Evolutionary conservation across 2,329 filamentous ascomycete genomes (phyloP), one percentile per base, ranked within the genome.

Genomic region (Epichloe gansuensis): DNA sequence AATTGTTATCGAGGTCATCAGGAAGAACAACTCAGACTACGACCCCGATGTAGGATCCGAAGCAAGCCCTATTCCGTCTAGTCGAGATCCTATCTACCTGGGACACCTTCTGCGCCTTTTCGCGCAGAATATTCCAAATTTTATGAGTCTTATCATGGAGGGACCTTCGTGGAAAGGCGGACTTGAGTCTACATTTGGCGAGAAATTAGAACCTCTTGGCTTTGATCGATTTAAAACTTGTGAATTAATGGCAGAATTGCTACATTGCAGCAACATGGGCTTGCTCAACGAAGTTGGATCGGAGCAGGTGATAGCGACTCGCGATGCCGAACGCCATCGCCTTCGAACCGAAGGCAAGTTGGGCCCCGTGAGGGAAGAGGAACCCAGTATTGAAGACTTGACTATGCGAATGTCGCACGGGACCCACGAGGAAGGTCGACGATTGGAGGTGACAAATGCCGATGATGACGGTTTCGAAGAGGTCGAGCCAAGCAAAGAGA

Each of bases 161-260:
- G 79, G 84, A 0, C 83, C 83, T 1, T 81, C 85, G 3, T 83
- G 85, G 61, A 85, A 86, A 64, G 81, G 85, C 46, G 82, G 85
- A 54, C 74, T 96, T 39, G 85, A 83, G 60, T 91, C 90, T 3
- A 93, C 93, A 0, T 98, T 95, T 73, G 91, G 91, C 50, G 81
- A 84, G 46, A 88, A 86, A 67, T 91, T 98, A 50, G 90, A 97
- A 67, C 91, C 93, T 4, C 77, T 98, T 9, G 93, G 93, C 2
- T 98, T 98, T 64, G 93, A 98, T 69, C 80, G 93, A 21, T 98
- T 98, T 75, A 98, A 98, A 75, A 97, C 93, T 0, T 98, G 93
- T 68, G 93, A 98, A 69, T 76, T 98, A 55, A 97, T 98, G 93
- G 93, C 93, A 1, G 93, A 98, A 69, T 75, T 98, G 45, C 72